Percentiles rank a stretch among this genome's conserved stretches.
Conservation (phyloP, 164 flowering plant genomes). For the Annona cherimola region DNA sequence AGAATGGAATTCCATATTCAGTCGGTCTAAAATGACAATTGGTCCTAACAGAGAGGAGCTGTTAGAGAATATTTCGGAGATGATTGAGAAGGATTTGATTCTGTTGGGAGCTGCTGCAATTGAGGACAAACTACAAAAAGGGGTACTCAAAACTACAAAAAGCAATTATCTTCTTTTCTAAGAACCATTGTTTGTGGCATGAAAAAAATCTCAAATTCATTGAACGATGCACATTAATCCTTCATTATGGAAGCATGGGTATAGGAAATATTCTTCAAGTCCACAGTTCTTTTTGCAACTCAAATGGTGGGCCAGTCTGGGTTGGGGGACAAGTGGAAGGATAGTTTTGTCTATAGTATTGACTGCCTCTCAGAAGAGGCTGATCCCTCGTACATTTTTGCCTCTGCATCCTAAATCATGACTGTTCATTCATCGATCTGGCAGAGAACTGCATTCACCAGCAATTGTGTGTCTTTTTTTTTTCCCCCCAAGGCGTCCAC, state of each 20-base stretch:
- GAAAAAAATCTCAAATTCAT: background rate
- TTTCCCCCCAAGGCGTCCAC: background rate
- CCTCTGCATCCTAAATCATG: background rate
- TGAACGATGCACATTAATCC: background rate
- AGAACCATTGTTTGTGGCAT: background rate
- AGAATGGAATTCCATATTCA: slow-evolving; percentile 36
- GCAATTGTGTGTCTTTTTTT: too few relatives aligned
- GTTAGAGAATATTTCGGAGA: slow-evolving; percentile 45
- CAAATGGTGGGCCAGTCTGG: background rate
- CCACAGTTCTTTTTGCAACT: background rate
- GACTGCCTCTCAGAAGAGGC: too few relatives aligned
- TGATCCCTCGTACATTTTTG: background rate
- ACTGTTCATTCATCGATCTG: background rate
- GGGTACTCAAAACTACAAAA: slow-evolving; percentile 23
- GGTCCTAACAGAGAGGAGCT: slow-evolving; percentile 49
- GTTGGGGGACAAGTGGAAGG: too few relatives aligned
- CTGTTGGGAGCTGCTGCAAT: slow-evolving; percentile 57
- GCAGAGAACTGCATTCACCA: background rate
- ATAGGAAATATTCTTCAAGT: background rate
- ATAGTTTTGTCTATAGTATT: too few relatives aligned
- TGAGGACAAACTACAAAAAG: slow-evolving; percentile 63
- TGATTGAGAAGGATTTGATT: slow-evolving; percentile 52
- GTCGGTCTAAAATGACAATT: slow-evolving; percentile 39
- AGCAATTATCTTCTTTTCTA: too few relatives aligned
- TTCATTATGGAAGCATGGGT: background rate